Base-by-base conservation (phyloP, 352 stramenopile species). In the Pythium utonaiense region DNA sequence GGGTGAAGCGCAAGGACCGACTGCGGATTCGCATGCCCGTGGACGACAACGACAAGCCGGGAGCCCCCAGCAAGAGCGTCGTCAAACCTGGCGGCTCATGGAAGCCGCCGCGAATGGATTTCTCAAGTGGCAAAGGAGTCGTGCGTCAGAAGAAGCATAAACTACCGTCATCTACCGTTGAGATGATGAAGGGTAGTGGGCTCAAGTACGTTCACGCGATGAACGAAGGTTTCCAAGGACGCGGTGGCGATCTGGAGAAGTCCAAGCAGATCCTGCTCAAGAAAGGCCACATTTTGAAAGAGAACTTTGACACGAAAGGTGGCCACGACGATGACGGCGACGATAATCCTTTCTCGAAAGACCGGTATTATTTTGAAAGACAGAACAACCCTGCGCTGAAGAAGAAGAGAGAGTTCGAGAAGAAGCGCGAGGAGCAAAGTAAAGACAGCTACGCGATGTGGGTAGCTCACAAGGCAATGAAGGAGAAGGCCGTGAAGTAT, bases 121-220 rank as follows among this genome's bases (percentile, higher is more conserved):
- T 94, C 53, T 91, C 80, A 0, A 74, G 68, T 40, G 75, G 77
- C 9, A 80, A 72, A n/a, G 77, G 79, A 9, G 66, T 89, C 25
- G 80, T 91, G 14, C 82, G 83, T 13, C 66, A 72, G 31, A 76
- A 83, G 28, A 77, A 73, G 21, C 64, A 79, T 42, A 74, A 84
- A 10, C 61, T 87, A 27, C 80, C 82, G 34, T 88, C 78, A 22
- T 89, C 81, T 5, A 88, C 84, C 0, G 78, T 89, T 14, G 84
- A 94, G 25, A 63, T 94, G 14, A 92, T 94, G 82, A 67, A 73
- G 10, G 56, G 73, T 27, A 91, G 80, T 54, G 84, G 80, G 2
- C 77, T 94, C 48, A 91, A 90, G 57, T 94, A 91, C 55, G 80
- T 92, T 8, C 84, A 92, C 49, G 82, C 84, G 17, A 94, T 92